Conservation (phyloP, 108 stramenopile genomes). For the Mayamaea pseudoterrestris region DNA sequence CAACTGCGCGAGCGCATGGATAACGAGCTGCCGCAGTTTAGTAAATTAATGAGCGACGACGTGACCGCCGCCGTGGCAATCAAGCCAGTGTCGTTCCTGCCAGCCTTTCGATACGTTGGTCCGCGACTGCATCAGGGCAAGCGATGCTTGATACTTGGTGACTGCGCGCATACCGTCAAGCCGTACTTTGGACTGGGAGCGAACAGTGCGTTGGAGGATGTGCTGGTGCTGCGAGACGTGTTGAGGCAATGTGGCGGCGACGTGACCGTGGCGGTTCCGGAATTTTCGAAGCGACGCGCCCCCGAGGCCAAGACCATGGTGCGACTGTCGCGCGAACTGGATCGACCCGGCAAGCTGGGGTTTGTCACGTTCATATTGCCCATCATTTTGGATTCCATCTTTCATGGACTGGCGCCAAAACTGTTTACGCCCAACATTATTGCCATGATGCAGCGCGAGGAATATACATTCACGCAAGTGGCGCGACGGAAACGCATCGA, state of each 20-base stretch:
- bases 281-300: conserved; percentile 55
- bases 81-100: conserved; percentile 57
- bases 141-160: conserved; percentile 59
- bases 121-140: conserved; percentile 65
- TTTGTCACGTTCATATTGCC: conserved; percentile 74
- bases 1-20: conserved; percentile 49
- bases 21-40: conserved; percentile 69
- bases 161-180: conserved; percentile 82
- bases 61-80: conserved; percentile 43
- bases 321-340: conserved; percentile 60
- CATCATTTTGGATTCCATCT: conserved; percentile 77
- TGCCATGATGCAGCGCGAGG: conserved; percentile 69
- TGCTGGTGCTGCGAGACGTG: conserved; percentile 21
- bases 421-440: conserved; percentile 78
- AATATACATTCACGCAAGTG: conserved; percentile 36
- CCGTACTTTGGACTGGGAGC: conserved; percentile 92
- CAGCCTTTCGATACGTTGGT: conserved; percentile 70
- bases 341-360: conserved; percentile 72
- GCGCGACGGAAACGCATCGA: conserved; percentile 43
- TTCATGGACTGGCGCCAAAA: conserved; percentile 48
- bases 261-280: conserved; percentile 28
- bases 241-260: conserved; percentile 6
- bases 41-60: conserved; percentile 46
- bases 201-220: conserved; percentile 91
- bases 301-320: conserved; percentile 72